Percentiles rank a stretch among this genome's conserved stretches.
Conservation (phyloP, 1,284 basidiomycete species). For the Cystobasidium pallidum region DNA sequence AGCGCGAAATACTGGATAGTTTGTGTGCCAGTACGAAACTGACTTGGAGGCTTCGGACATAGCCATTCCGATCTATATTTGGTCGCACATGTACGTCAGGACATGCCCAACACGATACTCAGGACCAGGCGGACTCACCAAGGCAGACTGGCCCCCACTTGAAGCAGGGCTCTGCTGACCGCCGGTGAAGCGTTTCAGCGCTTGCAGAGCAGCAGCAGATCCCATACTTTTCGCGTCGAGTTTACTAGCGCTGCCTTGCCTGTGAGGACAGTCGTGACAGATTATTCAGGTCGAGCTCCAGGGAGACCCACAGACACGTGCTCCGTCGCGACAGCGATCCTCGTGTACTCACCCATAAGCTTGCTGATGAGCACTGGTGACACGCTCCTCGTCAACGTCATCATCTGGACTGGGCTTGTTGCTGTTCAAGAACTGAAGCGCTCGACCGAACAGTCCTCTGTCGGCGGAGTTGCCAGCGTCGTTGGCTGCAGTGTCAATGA, state of each 20-base stretch:
- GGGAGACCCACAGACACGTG: not conserved
- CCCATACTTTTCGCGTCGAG: constrained; percentile 46
- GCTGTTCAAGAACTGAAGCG: constrained; percentile 31
- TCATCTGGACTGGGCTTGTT: constrained; percentile 35
- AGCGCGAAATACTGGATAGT: constrained; percentile 48
- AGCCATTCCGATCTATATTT: constrained; percentile 47
- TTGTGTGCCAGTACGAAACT: not conserved
- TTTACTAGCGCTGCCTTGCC: constrained; percentile 44
- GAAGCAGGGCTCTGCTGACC: constrained; percentile 29
- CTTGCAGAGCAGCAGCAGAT: constrained; percentile 48
- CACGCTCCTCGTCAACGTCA: constrained; percentile 50
- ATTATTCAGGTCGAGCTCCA: too few species aligned
- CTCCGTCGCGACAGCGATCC: not conserved
- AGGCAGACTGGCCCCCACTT: constrained; percentile 28
- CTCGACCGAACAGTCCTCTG: constrained; percentile 35
- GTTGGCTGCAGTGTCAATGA: constrained; percentile 23
- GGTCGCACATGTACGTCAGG: too few species aligned
- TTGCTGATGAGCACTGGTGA: constrained; percentile 48
- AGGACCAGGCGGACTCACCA: constrained; percentile 11
- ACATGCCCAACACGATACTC: too few species aligned
- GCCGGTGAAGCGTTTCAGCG: constrained; percentile 49
- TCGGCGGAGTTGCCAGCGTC: constrained; percentile 36
- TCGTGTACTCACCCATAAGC: constrained; percentile 45
- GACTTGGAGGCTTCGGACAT: constrained; percentile 52
- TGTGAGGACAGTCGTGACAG: not conserved